Percentiles rank a stretch among this genome's conserved stretches.
Evolutionary conservation across 2,329 filamentous ascomycete species (phyloP).

Genomic region (Botryosphaeria dothidea): DNA sequence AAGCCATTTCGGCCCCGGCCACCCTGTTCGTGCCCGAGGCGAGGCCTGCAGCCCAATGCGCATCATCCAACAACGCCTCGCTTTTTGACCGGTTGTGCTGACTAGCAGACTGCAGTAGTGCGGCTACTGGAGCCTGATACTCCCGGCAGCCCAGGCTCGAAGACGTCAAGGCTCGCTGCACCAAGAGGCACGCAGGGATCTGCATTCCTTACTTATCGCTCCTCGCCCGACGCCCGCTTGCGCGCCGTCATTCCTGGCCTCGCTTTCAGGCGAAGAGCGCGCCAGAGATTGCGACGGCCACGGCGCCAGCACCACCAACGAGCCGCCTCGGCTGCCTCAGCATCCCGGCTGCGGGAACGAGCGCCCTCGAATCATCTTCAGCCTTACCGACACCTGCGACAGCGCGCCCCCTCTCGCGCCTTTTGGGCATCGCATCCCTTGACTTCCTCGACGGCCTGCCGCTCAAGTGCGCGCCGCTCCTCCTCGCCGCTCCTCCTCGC

Average conservation of each 20-base stretch:
- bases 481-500: neutral
- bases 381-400: constrained; percentile 20
- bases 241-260: constrained; percentile 11
- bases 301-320: constrained; percentile 14
- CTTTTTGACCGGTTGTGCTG: constrained; percentile 17
- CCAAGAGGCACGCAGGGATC: constrained; percentile 2
- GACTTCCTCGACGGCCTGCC: neutral
- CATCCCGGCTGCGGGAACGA: neutral
- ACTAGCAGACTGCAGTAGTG: constrained; percentile 20
- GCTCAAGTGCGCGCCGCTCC: neutral
- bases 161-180: constrained; percentile 4
- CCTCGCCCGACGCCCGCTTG: neutral
- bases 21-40: constrained; percentile 9
- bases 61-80: constrained; percentile 7
- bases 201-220: constrained; percentile 19
- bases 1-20: neutral
- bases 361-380: constrained; percentile 16
- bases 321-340: constrained; percentile 3
- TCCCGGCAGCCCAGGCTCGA: neutral
- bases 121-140: constrained; percentile 12
- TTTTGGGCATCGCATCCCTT: neutral
- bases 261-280: constrained; percentile 12
- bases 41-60: constrained; percentile 13
- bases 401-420: neutral
- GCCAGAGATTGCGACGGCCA: constrained; percentile 14